phyloP scores from a whole-genome alignment of 176 grass and related monocot species.

The Oryza meyeriana region DNA sequence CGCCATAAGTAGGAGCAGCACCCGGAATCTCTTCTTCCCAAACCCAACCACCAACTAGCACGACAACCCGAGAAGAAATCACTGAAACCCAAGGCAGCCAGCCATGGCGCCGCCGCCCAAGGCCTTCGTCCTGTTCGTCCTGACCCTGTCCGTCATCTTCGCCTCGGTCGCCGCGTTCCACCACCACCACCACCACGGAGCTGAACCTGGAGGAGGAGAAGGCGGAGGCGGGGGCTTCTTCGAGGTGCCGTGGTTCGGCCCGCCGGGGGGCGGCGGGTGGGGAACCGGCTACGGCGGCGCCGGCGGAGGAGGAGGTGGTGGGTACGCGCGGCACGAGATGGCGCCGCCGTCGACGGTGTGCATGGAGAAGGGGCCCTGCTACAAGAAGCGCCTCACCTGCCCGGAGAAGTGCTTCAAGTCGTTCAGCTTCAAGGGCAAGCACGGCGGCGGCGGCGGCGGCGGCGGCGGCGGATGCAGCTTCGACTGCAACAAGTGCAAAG shows the following conservation, averaged over 20 bases:
- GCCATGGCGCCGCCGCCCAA: conserved; percentile 1
- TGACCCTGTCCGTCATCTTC: neutral
- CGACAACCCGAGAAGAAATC: neutral
- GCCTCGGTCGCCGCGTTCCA: neutral
- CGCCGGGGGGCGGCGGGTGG: neutral
- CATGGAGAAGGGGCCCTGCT: conserved; percentile 44
- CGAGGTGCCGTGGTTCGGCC: conserved; percentile 29
- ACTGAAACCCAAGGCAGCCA: neutral
- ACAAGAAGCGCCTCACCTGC: conserved; percentile 55
- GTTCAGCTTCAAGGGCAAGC: conserved; percentile 33
- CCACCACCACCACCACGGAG: neutral
- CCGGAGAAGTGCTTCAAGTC: conserved; percentile 52
- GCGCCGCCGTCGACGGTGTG: conserved; percentile 52
- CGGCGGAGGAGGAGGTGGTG: conserved; percentile 27
- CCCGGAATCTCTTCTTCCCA: neutral
- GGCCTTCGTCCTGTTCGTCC: neutral
- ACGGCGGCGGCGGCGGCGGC: conserved; percentile 50
- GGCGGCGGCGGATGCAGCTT: conserved; percentile 59
- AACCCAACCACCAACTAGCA: neutral
- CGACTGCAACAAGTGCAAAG: conserved; percentile 62
- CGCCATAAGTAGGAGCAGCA: neutral
- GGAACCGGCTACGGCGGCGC: conserved; percentile 30
- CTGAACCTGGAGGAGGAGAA: neutral
- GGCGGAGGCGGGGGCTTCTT: neutral
- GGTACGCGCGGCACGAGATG: conserved; percentile 36